Conservation (phyloP, 2,329 filamentous ascomycete species). For the Hypoxylon sp. region DNA sequence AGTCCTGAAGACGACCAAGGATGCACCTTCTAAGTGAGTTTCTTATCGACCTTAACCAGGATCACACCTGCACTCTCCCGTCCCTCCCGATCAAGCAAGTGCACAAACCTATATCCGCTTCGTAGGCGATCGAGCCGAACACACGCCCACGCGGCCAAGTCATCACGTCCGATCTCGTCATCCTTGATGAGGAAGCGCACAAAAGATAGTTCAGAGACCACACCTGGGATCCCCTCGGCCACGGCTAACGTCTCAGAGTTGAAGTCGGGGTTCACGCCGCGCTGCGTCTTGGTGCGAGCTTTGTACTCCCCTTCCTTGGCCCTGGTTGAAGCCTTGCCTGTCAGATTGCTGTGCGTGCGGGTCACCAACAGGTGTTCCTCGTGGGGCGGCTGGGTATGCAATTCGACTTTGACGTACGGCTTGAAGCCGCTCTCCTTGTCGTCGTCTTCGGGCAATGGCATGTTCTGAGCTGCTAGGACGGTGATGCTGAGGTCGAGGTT, state of each 20-base stretch:
- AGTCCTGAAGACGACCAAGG: neutral
- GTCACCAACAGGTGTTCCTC: constrained; percentile 46
- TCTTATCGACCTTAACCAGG: constrained; percentile 79
- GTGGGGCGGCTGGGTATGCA: constrained; percentile 76
- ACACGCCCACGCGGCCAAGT: constrained; percentile 88
- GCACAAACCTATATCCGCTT: constrained; percentile 81
- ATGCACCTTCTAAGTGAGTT: constrained; percentile 38
- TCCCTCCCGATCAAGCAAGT: constrained; percentile 78
- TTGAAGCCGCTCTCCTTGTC: constrained; percentile 70
- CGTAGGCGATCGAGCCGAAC: constrained; percentile 85
- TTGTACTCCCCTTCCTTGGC: constrained; percentile 71
- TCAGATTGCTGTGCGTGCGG: neutral
- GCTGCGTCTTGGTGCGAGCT: constrained; percentile 68
- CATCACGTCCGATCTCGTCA: constrained; percentile 83
- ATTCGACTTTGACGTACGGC: constrained; percentile 85
- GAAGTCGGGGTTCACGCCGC: constrained; percentile 74
- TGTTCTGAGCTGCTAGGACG: constrained; percentile 80
- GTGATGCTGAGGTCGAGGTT: constrained; percentile 79
- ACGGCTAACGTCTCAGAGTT: constrained; percentile 70
- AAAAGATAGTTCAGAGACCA: constrained; percentile 79
- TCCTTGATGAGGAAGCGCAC: constrained; percentile 89
- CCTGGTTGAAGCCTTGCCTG: constrained; percentile 52
- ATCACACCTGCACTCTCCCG: constrained; percentile 75
- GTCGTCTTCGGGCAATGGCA: constrained; percentile 73
- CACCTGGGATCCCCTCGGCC: constrained; percentile 60